A percentile compares a stretch with the other conserved stretches of the same genome.
Evolutionary conservation across 495 filamentous ascomycete species (phyloP).

Genomic region (Hypoxylon lenormandii): DNA sequence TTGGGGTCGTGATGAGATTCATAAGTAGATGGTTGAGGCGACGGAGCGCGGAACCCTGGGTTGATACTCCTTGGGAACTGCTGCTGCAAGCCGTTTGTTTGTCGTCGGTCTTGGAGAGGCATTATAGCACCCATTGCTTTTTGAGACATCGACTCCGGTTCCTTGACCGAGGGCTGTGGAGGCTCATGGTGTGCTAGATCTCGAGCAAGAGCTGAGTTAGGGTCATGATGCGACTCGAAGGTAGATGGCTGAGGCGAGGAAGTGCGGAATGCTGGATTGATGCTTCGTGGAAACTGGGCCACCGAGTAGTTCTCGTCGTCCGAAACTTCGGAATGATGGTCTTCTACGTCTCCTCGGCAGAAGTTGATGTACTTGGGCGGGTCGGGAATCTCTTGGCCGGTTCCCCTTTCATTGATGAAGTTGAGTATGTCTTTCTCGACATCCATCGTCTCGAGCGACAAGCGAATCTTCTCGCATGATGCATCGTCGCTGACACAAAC

Average conservation of each 20-base stretch:
- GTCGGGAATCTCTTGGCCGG: slow-evolving; percentile 96
- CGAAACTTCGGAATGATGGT: slow-evolving; percentile 81
- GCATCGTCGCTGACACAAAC: slow-evolving; percentile 99
- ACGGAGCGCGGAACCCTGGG: slow-evolving; percentile 77
- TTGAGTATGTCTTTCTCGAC: slow-evolving; percentile 92
- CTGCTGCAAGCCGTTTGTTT: slow-evolving; percentile 15
- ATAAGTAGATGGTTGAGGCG: slow-evolving; percentile 80
- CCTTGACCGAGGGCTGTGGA: slow-evolving; percentile 62
- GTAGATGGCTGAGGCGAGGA: slow-evolving; percentile 85
- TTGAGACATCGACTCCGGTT: slow-evolving; percentile 67
- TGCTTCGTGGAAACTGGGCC: slow-evolving; percentile 92
- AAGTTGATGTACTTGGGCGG: slow-evolving; percentile 99
- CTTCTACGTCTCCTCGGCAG: slow-evolving; percentile 87
- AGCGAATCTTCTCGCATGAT: slow-evolving; percentile 95
- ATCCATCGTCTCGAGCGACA: slow-evolving; percentile 93
- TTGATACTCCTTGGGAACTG: slow-evolving; percentile 94
- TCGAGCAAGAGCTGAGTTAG: slow-evolving; percentile 73
- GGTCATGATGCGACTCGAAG: slow-evolving; percentile 89
- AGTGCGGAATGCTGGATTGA: slow-evolving; percentile 93
- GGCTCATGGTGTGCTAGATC: slow-evolving; percentile 70
- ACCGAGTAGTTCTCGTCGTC: slow-evolving; percentile 90
- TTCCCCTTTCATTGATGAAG: slow-evolving; percentile 91
- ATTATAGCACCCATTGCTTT: slow-evolving; percentile 47
- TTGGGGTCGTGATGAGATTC: slow-evolving; percentile 90
- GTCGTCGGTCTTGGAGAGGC: slow-evolving; percentile 30